Evolutionary conservation across 202 grass and related monocot genomes (phyloP).

Genomic region (Schoenoplectus tabernaemontani): DNA sequence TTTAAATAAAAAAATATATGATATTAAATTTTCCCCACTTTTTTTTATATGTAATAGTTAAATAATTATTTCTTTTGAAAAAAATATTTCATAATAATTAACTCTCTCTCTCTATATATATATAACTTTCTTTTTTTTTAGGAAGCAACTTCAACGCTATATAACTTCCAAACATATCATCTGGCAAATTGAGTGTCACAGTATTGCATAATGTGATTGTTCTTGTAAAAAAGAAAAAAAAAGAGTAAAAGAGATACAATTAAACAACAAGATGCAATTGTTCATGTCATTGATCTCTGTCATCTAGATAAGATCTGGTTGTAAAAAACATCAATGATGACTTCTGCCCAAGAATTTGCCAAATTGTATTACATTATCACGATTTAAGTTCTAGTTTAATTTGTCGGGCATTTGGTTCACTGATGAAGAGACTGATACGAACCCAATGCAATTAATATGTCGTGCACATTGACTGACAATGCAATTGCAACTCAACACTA

Average conservation of each 20-base stretch:
- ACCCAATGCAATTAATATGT: no score
- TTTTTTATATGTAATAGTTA: no score
- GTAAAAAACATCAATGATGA: slow-evolving; percentile 8
- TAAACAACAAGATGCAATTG: neutral
- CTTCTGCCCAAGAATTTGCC: slow-evolving; percentile 1
- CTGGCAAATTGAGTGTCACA: neutral
- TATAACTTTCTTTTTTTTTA: no score
- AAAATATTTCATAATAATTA: no score
- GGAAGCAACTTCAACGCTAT: neutral
- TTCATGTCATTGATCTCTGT: neutral
- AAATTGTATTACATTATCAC: neutral
- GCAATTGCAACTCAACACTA: neutral
- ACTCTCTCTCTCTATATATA: no score
- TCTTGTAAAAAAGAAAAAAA: neutral
- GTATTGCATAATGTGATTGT: neutral
- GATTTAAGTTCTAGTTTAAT: neutral
- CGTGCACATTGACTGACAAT: neutral
- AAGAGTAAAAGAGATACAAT: neutral
- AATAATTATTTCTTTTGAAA: no score
- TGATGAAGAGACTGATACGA: neutral
- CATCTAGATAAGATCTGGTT: slow-evolving; percentile 19
- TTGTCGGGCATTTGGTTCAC: neutral
- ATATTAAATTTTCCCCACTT: no score
- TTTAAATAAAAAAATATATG: no score
- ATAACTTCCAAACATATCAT: neutral